These are phyloP conservation scores for Hanseniaspora mollemarum DNA, from an alignment of 805 yeast species.

Conservation along the genomic window DNA sequence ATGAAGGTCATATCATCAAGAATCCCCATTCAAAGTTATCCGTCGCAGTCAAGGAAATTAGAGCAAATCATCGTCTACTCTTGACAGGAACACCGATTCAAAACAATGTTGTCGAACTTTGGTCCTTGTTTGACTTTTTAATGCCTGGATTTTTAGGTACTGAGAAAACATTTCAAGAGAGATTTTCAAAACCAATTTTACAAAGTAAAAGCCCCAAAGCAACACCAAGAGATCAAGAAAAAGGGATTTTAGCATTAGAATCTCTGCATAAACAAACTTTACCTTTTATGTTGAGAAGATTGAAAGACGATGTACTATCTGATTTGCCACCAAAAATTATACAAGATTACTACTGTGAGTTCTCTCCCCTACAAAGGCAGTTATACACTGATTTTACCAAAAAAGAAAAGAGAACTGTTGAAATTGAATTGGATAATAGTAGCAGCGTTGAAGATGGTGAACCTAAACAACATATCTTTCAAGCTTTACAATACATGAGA, in stretches of 20 bases:
- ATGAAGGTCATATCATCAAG: constrained; percentile 96
- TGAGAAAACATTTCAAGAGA: constrained; percentile 84
- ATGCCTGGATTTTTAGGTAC: constrained; percentile 99
- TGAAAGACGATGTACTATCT: constrained; percentile 89
- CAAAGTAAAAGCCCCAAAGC: constrained; percentile 83
- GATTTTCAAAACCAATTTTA: constrained; percentile 96
- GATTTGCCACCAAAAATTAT: constrained; percentile 97
- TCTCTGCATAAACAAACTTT: constrained; percentile 92
- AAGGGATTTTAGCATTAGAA: constrained; percentile 91
- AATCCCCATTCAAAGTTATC: constrained; percentile 81
- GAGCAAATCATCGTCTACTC: constrained; percentile 80
- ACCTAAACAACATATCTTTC: constrained; percentile 85
- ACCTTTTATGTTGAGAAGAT: constrained; percentile 90
- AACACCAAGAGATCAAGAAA: constrained; percentile 86
- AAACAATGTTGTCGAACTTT: constrained; percentile 86
- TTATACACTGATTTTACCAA: constrained; percentile 80
- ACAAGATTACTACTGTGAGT: constrained; percentile 94
- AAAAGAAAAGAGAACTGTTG: constrained; percentile 65
- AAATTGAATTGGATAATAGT: constrained; percentile 44
- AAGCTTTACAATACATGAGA: constrained; percentile 93
- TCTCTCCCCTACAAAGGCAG: constrained; percentile 79
- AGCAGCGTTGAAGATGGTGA: constrained; percentile 34
- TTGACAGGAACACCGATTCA: constrained; percentile 97
- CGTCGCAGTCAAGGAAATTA: constrained; percentile 68
- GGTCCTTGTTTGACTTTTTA: constrained; percentile 94